Evolutionary conservation across 805 yeast genomes (phyloP), one percentile per base, ranked within the genome.

Genomic region (Ascoidea rubescens): DNA sequence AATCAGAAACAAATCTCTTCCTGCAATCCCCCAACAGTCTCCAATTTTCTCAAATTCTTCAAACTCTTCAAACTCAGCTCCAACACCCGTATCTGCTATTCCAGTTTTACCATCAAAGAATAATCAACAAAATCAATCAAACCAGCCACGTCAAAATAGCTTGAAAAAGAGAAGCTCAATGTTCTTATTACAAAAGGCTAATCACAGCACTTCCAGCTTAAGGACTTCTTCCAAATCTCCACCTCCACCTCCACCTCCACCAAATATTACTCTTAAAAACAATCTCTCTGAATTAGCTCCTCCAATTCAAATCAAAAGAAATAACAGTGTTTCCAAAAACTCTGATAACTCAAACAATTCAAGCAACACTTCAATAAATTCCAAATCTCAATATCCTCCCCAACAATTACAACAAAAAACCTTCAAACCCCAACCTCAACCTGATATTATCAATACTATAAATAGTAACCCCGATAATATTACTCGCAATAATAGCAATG

Each of bases 1-100:
- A 58, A 49, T 56, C 59, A 16, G 52, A 60, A 45, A 64, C 61
- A 48, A 55, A 49, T 21, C 62, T 8, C 66, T 65, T 12, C 53
- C 49, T 4, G 51, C 50, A 47, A 45, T 32, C 48, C 46, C 55
- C 16, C 45, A 32, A 30, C 55, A 44, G 51, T 31, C 16, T 46
- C 55, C 60, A 57, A 37, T 14, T 37, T 14, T 10, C 12, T 14
- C 49, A 17, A 8, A 17, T 46, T 10, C 46, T 47, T 5, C 30
- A 31, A 45, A 17, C 17, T 31, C 10, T 46, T 8, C 48, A 8
- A 8, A 46, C 5, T 52, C 60, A 1, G 52, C 56, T 2, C 56
- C 58, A 12, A 58, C 53, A 5, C 42, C 57, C 12, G 48, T 54
- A 5, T 48, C 55, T 7, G 50, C 49, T 12, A 45, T 49, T n/a